Conservation (phyloP, 805 yeast species). For the Ogataea trehalophila region DNA sequence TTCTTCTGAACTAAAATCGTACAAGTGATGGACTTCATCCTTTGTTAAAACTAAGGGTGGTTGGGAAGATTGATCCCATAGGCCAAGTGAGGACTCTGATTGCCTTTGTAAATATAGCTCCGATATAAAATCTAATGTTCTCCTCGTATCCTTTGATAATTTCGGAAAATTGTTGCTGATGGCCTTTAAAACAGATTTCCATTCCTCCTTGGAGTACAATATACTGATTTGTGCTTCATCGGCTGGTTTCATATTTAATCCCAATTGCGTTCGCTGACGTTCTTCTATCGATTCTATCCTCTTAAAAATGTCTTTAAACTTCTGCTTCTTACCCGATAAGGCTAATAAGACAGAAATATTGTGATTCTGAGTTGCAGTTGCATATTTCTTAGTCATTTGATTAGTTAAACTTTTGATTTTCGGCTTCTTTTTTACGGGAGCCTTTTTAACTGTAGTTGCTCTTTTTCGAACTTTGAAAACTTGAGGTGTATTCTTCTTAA, state of each 20-base stretch:
- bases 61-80: conserved; percentile 17
- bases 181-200: conserved; percentile 22
- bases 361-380: not conserved
- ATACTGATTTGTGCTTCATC: conserved; percentile 10
- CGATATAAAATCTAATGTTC: conserved; percentile 22
- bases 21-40: conserved; percentile 15
- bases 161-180: conserved; percentile 23
- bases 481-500: not conserved
- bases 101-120: conserved; percentile 15
- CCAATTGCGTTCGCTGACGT: not conserved
- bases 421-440: not conserved
- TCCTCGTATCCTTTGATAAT: conserved; percentile 21
- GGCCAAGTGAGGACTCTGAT: not conserved
- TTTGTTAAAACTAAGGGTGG: conserved; percentile 15
- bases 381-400: conserved; percentile 20
- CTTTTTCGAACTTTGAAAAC: not conserved
- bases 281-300: conserved; percentile 16
- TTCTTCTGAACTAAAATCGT: conserved; percentile 14
- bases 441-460: not conserved
- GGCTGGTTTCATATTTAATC: not conserved
- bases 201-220: conserved; percentile 26
- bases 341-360: conserved; percentile 20
- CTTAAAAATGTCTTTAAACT: conserved; percentile 24
- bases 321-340: conserved; percentile 28
- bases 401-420: conserved; percentile 21